Conservation (phyloP, 305 asterid genomes). For the Fraxinus baroniana region DNA sequence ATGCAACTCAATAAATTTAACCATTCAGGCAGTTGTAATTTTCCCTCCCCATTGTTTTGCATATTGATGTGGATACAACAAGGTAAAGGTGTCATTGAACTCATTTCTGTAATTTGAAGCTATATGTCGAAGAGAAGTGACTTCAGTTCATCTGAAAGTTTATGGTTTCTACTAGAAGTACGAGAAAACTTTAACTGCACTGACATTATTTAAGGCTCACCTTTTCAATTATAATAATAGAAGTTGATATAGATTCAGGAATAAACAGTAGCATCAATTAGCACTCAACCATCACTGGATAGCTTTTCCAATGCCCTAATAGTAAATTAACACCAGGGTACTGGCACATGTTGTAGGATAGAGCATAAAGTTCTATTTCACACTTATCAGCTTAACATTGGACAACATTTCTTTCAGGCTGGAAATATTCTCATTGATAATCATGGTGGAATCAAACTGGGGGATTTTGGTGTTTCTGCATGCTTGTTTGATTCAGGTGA, state of each 20-base stretch:
- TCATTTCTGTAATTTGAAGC: conserved; percentile 4
- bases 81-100: neutral
- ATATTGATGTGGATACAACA: neutral
- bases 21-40: neutral
- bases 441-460: conserved; percentile 85
- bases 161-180: neutral
- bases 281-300: neutral
- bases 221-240: neutral
- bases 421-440: conserved; percentile 85
- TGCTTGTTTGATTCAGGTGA: conserved; percentile 95
- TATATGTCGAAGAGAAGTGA: neutral
- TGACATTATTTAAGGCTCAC: neutral
- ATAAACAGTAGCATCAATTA: neutral
- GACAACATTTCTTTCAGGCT: conserved; percentile 51
- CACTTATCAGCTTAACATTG: conserved; percentile 15
- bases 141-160: neutral
- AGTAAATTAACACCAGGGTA: neutral
- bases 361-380: neutral
- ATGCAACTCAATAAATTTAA: neutral
- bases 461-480: conserved; percentile 99
- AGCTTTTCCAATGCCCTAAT: neutral
- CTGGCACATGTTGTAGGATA: neutral
- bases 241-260: neutral
- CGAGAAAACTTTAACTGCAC: neutral
- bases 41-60: neutral